Percentiles rank a stretch among this genome's conserved stretches.
These are phyloP conservation scores for Pleurotus pulmonarius DNA, from an alignment of 768 basidiomycete species.

Conservation along the genomic window DNA sequence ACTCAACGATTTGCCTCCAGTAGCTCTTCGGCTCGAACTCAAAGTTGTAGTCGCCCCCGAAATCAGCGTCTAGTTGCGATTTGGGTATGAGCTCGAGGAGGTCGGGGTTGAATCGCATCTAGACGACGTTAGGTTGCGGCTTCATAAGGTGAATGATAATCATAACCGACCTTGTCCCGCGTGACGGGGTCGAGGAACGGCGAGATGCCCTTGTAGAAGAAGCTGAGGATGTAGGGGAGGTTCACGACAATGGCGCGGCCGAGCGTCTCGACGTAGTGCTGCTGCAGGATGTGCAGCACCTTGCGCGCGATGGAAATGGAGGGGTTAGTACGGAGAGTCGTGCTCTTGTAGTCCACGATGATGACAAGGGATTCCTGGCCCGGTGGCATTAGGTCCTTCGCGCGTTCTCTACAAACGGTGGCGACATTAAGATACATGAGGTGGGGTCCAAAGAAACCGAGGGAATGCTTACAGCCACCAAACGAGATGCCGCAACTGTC, in stretches of 20 bases:
- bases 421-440: no score
- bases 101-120: constrained; percentile 91
- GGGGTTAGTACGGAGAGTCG: constrained; percentile 79
- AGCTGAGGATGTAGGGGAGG: constrained; percentile 67
- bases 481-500: constrained; percentile 82
- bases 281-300: constrained; percentile 76
- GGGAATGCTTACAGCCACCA: constrained; percentile 68
- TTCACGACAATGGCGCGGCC: constrained; percentile 83
- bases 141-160: not conserved
- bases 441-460: not conserved
- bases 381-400: constrained; percentile 84
- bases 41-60: constrained; percentile 73
- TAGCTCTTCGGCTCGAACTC: constrained; percentile 72
- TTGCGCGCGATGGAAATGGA: constrained; percentile 79
- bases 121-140: not conserved
- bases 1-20: constrained; percentile 78
- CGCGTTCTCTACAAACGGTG: constrained; percentile 54
- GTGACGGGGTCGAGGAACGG: constrained; percentile 90
- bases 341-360: constrained; percentile 82
- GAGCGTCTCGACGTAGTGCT: constrained; percentile 87
- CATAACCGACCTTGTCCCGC: constrained; percentile 65
- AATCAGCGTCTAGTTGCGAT: constrained; percentile 77
- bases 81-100: constrained; percentile 70
- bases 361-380: constrained; percentile 82
- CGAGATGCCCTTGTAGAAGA: constrained; percentile 80